These are phyloP conservation scores for Cubamyces lactineus DNA, from an alignment of 768 basidiomycete species.

Conservation along the genomic window DNA sequence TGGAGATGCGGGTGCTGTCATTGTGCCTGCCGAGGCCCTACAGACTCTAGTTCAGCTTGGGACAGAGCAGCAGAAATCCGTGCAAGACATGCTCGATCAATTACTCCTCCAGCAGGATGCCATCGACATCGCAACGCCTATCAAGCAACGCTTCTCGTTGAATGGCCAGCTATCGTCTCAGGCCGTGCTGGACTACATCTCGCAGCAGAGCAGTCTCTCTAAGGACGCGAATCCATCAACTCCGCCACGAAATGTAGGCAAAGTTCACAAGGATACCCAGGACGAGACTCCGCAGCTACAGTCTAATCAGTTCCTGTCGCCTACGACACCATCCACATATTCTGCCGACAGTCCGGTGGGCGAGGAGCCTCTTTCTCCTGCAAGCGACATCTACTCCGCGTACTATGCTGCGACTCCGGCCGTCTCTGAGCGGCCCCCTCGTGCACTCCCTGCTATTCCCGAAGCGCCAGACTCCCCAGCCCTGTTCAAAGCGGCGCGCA, in stretches of 20 bases:
- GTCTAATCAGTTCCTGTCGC: constrained; percentile 13
- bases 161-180: constrained; percentile 15
- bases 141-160: constrained; percentile 25
- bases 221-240: constrained; percentile 8
- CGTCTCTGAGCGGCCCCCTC: constrained; percentile 3
- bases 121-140: constrained; percentile 22
- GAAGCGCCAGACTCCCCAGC: constrained; percentile 21
- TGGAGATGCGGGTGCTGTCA: constrained; percentile 17
- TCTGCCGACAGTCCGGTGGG: constrained; percentile 10
- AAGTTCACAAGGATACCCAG: background rate
- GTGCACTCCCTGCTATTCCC: constrained; percentile 22
- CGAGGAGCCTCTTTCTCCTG: constrained; percentile 21
- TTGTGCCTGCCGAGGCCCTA: constrained; percentile 9
- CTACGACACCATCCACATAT: background rate
- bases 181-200: constrained; percentile 16
- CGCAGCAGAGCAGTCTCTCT: constrained; percentile 18
- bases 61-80: constrained; percentile 14
- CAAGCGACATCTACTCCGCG: constrained; percentile 21
- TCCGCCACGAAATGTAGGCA: background rate
- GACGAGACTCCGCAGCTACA: background rate
- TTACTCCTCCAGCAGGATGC: constrained; percentile 17
- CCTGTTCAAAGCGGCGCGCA: background rate
- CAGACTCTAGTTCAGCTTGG: constrained; percentile 5
- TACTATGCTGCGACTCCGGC: constrained; percentile 16
- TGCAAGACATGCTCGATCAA: constrained; percentile 24